Percentiles rank a stretch among this genome's conserved stretches.
Evolutionary conservation across 768 basidiomycete genomes (phyloP).

Genomic region (Pulveroboletus sp.): DNA sequence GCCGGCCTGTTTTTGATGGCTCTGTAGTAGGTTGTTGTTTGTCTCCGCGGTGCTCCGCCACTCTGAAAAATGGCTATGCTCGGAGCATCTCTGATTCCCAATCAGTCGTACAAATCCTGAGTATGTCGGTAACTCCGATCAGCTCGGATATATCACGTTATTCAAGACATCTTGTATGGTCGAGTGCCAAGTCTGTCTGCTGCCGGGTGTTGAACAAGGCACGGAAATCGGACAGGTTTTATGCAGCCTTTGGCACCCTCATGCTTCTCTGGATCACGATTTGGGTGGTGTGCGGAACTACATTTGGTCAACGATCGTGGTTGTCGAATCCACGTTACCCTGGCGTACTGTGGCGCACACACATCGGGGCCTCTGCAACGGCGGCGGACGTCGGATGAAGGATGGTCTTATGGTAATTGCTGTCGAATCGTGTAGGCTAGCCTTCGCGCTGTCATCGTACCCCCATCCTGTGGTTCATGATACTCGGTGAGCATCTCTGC

Average conservation of each 20-base stretch:
- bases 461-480: conserved; percentile 8
- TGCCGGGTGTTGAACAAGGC: too few species aligned
- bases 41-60: conserved; percentile 4
- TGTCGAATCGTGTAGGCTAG: not conserved
- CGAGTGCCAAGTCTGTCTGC: too few species aligned
- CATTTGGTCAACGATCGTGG: conserved; percentile 31
- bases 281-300: conserved; percentile 2
- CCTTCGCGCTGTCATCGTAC: not conserved
- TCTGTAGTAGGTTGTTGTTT: not conserved
- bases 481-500: conserved; percentile 7
- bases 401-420: conserved; percentile 27
- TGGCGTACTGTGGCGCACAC: conserved; percentile 26
- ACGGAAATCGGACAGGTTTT: conserved; percentile 8
- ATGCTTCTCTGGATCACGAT: not conserved
- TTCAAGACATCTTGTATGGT: not conserved
- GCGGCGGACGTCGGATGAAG: conserved; percentile 25
- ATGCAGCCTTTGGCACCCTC: conserved; percentile 3
- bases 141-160: too few species aligned
- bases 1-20: not conserved
- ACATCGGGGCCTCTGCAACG: conserved; percentile 21
- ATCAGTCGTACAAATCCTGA: too few species aligned
- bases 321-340: conserved; percentile 29
- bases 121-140: too few species aligned
- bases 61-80: not conserved
- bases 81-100: too few species aligned